Conservation (phyloP, 768 basidiomycete genomes). For the Infundibulicybe gibba region DNA sequence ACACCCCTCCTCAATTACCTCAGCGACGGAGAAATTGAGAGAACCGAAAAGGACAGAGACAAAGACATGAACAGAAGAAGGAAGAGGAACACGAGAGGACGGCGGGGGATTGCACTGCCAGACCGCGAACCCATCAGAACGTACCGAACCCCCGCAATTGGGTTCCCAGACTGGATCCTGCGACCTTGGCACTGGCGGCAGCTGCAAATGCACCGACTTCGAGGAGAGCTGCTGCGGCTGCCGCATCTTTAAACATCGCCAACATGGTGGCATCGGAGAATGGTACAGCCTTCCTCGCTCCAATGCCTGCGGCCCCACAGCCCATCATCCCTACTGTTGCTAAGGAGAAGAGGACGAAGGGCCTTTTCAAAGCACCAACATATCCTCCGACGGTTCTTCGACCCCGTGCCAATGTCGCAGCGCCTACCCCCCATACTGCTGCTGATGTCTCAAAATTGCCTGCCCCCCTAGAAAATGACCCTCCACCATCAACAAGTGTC, state of each 20-base stretch:
- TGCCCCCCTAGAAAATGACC: slow-evolving; percentile 59
- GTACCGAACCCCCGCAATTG: slow-evolving; percentile 84
- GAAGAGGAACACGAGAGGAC: slow-evolving; percentile 79
- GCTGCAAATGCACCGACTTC: slow-evolving; percentile 67
- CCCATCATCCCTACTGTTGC: slow-evolving; percentile 20
- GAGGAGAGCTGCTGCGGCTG: slow-evolving; percentile 82
- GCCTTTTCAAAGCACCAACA: slow-evolving; percentile 70
- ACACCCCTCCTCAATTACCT: slow-evolving; percentile 90
- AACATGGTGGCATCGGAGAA: slow-evolving; percentile 94
- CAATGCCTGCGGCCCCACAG: slow-evolving; percentile 30
- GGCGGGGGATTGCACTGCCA: slow-evolving; percentile 78
- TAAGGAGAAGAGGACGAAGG: slow-evolving; percentile 69
- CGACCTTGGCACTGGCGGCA: slow-evolving; percentile 61
- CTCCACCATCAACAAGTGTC: slow-evolving; percentile 37
- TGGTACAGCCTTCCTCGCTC: slow-evolving; percentile 56
- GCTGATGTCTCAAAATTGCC: slow-evolving; percentile 56
- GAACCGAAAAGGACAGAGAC: slow-evolving; percentile 89
- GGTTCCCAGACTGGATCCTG: slow-evolving; percentile 75
- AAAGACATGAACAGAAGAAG: slow-evolving; percentile 86
- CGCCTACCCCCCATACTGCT: slow-evolving; percentile 67
- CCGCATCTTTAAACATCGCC: slow-evolving; percentile 80
- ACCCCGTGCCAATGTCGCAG: slow-evolving; percentile 54
- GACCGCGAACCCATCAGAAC: slow-evolving; percentile 93
- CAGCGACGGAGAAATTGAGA: slow-evolving; percentile 84
- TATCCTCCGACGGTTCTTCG: slow-evolving; percentile 52